These are phyloP conservation scores for Rhodamnia argentea DNA, from an alignment of 345 rosid genomes.

Conservation along the genomic window DNA sequence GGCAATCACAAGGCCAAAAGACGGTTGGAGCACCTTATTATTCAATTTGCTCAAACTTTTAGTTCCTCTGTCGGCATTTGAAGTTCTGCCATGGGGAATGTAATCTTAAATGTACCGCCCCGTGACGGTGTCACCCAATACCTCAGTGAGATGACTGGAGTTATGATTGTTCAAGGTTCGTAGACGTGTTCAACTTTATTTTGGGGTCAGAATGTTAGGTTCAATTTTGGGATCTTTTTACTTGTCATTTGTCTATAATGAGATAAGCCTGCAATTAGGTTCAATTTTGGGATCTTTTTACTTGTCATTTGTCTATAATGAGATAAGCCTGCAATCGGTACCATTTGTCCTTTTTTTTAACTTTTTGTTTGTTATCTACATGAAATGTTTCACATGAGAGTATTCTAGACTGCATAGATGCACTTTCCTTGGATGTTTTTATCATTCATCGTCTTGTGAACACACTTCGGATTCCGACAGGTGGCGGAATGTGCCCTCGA, in stretches of 20 bases:
- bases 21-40: neutral
- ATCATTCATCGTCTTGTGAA: neutral
- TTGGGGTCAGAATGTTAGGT: neutral
- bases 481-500: slow-evolving; percentile 61
- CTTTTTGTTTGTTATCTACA: neutral
- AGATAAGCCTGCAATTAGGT: neutral
- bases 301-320: neutral
- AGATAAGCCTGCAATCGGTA: neutral
- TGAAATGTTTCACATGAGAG: neutral
- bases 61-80: neutral
- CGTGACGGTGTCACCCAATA: neutral
- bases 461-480: slow-evolving; percentile 12
- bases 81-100: neutral
- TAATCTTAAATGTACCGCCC: neutral
- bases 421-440: neutral
- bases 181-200: neutral
- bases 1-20: neutral
- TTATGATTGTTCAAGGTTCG: neutral
- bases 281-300: neutral
- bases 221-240: neutral
- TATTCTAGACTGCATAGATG: neutral
- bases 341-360: neutral
- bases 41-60: neutral
- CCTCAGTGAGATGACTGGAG: neutral
- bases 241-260: neutral